Percentiles rank a stretch among this genome's conserved stretches.
phyloP scores from a whole-genome alignment of 1,139 yeast genomes.

The Geotrichum cucujoidarum region DNA sequence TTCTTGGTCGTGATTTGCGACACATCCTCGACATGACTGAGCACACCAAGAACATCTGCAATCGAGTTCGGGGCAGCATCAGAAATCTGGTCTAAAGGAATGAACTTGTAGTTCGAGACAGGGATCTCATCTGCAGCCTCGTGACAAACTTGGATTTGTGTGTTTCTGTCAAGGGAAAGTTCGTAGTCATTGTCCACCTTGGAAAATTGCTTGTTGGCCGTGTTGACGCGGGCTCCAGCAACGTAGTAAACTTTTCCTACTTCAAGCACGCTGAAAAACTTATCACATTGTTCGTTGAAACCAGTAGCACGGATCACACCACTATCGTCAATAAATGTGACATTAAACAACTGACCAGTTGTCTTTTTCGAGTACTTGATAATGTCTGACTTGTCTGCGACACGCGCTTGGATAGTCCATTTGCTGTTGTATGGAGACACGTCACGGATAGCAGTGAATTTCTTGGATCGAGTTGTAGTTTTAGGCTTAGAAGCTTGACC shows the following conservation, averaged over 20 bases:
- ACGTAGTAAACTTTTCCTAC: conserved; percentile 89
- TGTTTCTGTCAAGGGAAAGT: conserved; percentile 72
- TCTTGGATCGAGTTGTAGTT: conserved; percentile 20
- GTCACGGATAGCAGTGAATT: conserved; percentile 71
- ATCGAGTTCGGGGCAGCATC: conserved; percentile 64
- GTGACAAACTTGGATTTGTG: conserved; percentile 65
- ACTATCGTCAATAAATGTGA: conserved; percentile 85
- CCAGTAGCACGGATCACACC: conserved; percentile 97
- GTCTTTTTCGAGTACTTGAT: conserved; percentile 70
- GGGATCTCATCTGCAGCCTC: conserved; percentile 62
- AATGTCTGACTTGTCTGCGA: conserved; percentile 79
- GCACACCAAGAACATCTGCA: conserved; percentile 82
- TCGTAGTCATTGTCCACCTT: conserved; percentile 86
- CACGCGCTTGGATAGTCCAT: conserved; percentile 93
- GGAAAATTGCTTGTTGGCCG: conserved; percentile 83
- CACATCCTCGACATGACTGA: conserved; percentile 68
- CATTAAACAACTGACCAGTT: conserved; percentile 74
- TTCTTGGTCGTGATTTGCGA: conserved; percentile 86
- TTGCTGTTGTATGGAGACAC: conserved; percentile 85
- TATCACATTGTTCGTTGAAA: conserved; percentile 81
- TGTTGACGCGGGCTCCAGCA: conserved; percentile 73
- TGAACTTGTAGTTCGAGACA: conserved; percentile 69
- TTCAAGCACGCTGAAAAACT: conserved; percentile 64
- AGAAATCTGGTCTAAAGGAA: conserved; percentile 61
- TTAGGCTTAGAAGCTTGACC: conserved; percentile 10